Conservation (phyloP, 805 yeast genomes). For the Candida ovalis region DNA sequence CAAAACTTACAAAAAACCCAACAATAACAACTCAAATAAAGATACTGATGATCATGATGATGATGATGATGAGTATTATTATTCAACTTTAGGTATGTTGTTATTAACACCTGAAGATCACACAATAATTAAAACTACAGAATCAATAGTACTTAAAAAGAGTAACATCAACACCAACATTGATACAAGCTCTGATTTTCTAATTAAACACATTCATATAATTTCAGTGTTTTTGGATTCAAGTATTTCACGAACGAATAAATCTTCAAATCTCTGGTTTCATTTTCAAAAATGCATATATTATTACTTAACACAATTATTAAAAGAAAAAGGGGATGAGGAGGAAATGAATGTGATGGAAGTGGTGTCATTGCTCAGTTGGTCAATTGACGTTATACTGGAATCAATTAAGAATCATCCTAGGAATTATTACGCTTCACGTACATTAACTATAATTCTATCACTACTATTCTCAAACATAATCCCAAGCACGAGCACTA, state of each 20-base stretch:
- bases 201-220: background rate
- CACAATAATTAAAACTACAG: slow-evolving; percentile 17
- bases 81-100: slow-evolving; percentile 23
- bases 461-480: slow-evolving; percentile 4
- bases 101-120: slow-evolving; percentile 29
- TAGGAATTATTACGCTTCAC: slow-evolving; percentile 47
- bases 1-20: no score
- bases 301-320: background rate
- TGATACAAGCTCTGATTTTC: no score
- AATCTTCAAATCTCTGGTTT: slow-evolving; percentile 33
- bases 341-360: no score
- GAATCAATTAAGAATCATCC: slow-evolving; percentile 39
- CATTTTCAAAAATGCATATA: slow-evolving; percentile 17
- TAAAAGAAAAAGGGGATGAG: no score
- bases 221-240: slow-evolving; percentile 11
- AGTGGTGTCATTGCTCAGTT: background rate
- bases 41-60: no score
- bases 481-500: background rate
- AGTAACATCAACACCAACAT: no score
- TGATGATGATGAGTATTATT: slow-evolving; percentile 5
- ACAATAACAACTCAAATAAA: no score
- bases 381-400: slow-evolving; percentile 20
- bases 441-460: slow-evolving; percentile 27
- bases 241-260: slow-evolving; percentile 28
- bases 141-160: background rate